Evolutionary conservation across 2,329 filamentous ascomycete species (phyloP), one percentile per base, ranked within the genome.

Genomic region (Fusarium globosum): DNA sequence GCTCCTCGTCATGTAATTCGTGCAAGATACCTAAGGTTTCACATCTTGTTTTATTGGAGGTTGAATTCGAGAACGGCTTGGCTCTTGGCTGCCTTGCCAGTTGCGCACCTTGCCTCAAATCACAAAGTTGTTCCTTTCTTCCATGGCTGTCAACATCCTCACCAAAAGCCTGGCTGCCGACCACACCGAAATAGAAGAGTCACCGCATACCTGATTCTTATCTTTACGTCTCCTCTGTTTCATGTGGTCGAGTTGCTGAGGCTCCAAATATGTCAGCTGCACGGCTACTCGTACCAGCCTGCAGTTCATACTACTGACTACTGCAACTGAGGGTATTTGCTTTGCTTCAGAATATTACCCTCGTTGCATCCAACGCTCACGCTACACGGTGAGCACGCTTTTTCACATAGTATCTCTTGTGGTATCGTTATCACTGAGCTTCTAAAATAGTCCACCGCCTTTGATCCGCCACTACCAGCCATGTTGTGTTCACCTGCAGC

Each of bases 381-480:
- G 12, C 26, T 59, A 35, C 48, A 33, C 28, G 52, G 26, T 20
- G 21, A 43, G 51, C 16, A 42, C 33, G n/a, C 55, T 51, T 33
- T 53, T 52, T 21, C 49, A 39, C 23, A 35, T 41, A 30, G 42
- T 46, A 30, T 41, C 28, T 39, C 28, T 58, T 38, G 33, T 66
- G 69, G 51, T 68, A 55, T 70, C 49, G 42, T 65, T 55, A 36
- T 60, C 36, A 33, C 58, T 56, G 15, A n/a, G 41, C 26, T 64
- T 33, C 42, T 56, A 36, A 58, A 64, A 73, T 36, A 48, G 45
- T 58, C 57, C 45, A 56, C 46, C 16, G 65, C 57, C 39, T 36
- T 49, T 30, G 52, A 51, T 49, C 55, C 28, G 13, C 48, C 48
- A 49, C 26, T 33, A 45, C 39, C 48, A 20, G 43, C 33, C 52